phyloP scores from a whole-genome alignment of 2,329 filamentous ascomycete species.

The Rutstroemia sp. region DNA sequence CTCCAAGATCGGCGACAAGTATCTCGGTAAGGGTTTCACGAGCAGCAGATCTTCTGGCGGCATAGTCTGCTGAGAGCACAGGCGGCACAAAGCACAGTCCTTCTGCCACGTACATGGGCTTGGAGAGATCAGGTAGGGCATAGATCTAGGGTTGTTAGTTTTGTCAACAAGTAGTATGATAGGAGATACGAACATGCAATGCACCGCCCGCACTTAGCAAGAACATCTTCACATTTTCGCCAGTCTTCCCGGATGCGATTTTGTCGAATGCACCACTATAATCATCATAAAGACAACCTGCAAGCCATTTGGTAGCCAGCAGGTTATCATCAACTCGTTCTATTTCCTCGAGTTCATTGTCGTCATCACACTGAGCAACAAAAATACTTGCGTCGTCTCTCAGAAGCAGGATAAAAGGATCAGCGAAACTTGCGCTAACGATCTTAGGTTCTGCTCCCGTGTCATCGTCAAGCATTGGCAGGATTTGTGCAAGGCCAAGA shows the following conservation, averaged over 20 bases:
- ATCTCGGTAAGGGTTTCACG: constrained; percentile 74
- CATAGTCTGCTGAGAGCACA: constrained; percentile 63
- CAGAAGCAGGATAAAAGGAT: constrained; percentile 77
- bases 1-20: constrained; percentile 77
- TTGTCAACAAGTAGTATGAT: background rate
- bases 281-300: constrained; percentile 78
- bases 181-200: constrained; percentile 54
- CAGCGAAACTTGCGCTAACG: constrained; percentile 73
- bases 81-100: constrained; percentile 73
- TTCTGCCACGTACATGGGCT: constrained; percentile 66
- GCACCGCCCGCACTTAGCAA: constrained; percentile 68
- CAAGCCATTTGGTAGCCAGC: constrained; percentile 63
- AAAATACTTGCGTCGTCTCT: constrained; percentile 77
- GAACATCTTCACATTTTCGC: constrained; percentile 61
- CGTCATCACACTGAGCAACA: constrained; percentile 70
- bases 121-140: constrained; percentile 63
- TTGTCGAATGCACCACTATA: constrained; percentile 46
- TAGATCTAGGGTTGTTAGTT: constrained; percentile 52
- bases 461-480: constrained; percentile 88
- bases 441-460: constrained; percentile 74
- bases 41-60: constrained; percentile 59
- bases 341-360: constrained; percentile 79
- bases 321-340: constrained; percentile 53
- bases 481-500: constrained; percentile 80
- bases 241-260: constrained; percentile 31